Percentiles rank a stretch among this genome's conserved stretches.
Evolutionary conservation across 345 rosid genomes (phyloP).

Genomic region (Citrus hindsii): DNA sequence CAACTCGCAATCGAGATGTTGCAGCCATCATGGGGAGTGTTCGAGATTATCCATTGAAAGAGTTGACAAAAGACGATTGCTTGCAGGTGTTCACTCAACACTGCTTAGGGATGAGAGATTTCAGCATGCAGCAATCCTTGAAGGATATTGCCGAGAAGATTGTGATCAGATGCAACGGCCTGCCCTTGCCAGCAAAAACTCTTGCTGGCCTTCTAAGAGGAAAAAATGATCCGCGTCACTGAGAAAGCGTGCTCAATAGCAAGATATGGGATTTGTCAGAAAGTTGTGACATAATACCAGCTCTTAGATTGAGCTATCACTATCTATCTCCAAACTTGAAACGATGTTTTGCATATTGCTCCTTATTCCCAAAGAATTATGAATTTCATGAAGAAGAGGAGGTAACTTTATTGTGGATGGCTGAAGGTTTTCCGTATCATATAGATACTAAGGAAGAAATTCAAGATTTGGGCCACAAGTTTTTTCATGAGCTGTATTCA

Average conservation of each 20-base stretch:
- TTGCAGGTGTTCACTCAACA: constrained; percentile 17
- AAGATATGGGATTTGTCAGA: constrained; percentile 24
- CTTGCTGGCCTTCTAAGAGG: constrained; percentile 28
- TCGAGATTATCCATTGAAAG: constrained; percentile 15
- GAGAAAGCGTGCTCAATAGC: constrained; percentile 26
- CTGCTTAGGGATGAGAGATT: constrained; percentile 12
- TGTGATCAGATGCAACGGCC: constrained; percentile 21
- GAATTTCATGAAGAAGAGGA: constrained; percentile 24
- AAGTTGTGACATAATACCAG: constrained; percentile 16
- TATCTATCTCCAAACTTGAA: constrained; percentile 31
- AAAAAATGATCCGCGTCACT: constrained; percentile 10
- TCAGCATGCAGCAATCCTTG: constrained; percentile 14
- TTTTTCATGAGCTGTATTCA: background rate
- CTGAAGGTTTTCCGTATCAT: constrained; percentile 14
- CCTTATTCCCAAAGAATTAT: constrained; percentile 33
- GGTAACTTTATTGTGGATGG: constrained; percentile 37
- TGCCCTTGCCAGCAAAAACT: constrained; percentile 40
- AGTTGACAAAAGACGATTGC: constrained; percentile 33
- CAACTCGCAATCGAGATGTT: constrained; percentile 38
- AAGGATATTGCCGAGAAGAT: constrained; percentile 31
- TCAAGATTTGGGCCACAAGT: background rate
- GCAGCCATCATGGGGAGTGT: constrained; percentile 19
- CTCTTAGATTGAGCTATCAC: constrained; percentile 26
- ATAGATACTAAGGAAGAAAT: background rate
- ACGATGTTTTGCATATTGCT: constrained; percentile 35